Conservation (phyloP, 495 filamentous ascomycete species). For the Ramalina peruviana region DNA sequence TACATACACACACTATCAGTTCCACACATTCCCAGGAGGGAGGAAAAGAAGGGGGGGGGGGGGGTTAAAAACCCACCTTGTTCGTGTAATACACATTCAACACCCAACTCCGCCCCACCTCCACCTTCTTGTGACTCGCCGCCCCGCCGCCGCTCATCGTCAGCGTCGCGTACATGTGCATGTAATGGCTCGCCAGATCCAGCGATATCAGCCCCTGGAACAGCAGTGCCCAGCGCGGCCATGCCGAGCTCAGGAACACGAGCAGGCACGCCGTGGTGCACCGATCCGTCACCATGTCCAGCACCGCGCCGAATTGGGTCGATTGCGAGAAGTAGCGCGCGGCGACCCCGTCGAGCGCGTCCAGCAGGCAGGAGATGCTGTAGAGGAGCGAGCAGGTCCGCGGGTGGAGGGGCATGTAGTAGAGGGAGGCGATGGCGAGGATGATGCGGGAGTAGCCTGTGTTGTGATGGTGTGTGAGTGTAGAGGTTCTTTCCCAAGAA, state of each 20-base stretch:
- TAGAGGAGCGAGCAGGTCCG: constrained; percentile 88
- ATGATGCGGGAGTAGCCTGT: constrained; percentile 83
- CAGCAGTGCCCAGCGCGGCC: constrained; percentile 78
- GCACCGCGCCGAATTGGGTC: constrained; percentile 84
- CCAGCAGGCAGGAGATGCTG: constrained; percentile 80
- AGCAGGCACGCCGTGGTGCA: constrained; percentile 91
- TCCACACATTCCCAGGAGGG: neutral
- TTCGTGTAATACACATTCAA: constrained; percentile 94
- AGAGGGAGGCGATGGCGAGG: constrained; percentile 80
- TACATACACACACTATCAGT: neutral
- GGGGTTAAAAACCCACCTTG: constrained; percentile 42
- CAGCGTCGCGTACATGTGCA: constrained; percentile 93
- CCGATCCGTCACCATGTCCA: constrained; percentile 95
- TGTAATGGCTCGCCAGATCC: constrained; percentile 91
- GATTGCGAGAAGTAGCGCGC: constrained; percentile 81
- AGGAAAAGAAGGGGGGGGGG: neutral
- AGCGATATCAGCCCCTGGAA: constrained; percentile 88
- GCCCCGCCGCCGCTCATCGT: constrained; percentile 47
- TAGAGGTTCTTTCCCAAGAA: no score
- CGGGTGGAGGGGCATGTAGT: constrained; percentile 97
- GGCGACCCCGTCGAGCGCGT: constrained; percentile 84
- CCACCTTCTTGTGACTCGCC: constrained; percentile 87
- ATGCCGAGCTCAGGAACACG: constrained; percentile 84
- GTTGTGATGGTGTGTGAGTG: no score
- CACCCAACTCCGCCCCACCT: constrained; percentile 56